These are phyloP conservation scores for Anacardium occidentale DNA, from an alignment of 345 rosid species.

Conservation along the genomic window DNA sequence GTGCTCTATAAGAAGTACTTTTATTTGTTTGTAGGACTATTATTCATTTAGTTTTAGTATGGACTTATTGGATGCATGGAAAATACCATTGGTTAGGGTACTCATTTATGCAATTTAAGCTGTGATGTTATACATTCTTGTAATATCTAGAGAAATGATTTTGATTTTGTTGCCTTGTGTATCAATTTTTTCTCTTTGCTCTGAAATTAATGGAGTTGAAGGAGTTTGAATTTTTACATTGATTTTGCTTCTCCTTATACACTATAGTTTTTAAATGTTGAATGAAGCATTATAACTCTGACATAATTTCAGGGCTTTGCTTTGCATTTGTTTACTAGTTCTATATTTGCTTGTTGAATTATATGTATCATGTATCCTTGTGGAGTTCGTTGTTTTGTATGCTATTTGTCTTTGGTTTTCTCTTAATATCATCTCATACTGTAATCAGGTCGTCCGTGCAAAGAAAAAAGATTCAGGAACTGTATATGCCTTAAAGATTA, in stretches of 20 bases:
- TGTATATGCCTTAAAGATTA: constrained; percentile 91
- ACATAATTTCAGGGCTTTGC: not conserved
- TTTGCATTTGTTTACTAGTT: too few species aligned
- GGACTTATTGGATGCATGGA: constrained; percentile 1
- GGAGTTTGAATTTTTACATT: not conserved
- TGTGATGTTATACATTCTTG: not conserved
- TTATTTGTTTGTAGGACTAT: not conserved
- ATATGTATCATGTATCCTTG: not conserved
- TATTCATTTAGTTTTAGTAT: constrained; percentile 7
- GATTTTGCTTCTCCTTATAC: not conserved
- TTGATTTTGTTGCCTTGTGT: not conserved
- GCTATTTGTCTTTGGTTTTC: constrained; percentile 13
- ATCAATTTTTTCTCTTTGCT: not conserved
- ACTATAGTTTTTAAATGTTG: not conserved
- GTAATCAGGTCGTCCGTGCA: constrained; percentile 84
- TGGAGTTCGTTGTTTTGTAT: not conserved
- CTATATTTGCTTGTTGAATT: not conserved
- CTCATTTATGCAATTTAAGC: not conserved
- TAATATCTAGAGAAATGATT: not conserved
- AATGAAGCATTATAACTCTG: not conserved
- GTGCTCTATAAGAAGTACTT: not conserved
- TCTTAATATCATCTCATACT: constrained; percentile 21
- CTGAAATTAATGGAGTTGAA: not conserved
- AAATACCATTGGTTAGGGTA: not conserved
- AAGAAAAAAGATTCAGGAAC: constrained; percentile 86